Conservation (phyloP, 371 early-diverging fungal species). For the Syncephalastrum monosporum region DNA sequence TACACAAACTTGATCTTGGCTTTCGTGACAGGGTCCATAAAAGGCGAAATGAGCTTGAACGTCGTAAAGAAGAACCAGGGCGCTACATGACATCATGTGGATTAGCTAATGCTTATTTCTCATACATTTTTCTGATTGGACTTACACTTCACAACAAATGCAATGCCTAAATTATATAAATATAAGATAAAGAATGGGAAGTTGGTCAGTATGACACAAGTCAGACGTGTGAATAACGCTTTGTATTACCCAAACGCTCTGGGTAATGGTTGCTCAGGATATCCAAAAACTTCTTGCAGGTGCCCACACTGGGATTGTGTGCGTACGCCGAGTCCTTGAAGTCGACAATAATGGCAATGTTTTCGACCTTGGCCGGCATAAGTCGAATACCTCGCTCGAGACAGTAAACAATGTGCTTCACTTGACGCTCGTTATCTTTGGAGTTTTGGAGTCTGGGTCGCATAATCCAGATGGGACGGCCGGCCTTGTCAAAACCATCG, state of each 20-base stretch:
- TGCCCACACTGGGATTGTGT: slow-evolving; percentile 68
- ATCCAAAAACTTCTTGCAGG: slow-evolving; percentile 76
- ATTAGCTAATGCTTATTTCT: background rate
- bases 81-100: slow-evolving; percentile 40
- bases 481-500: slow-evolving; percentile 74
- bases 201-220: slow-evolving; percentile 26
- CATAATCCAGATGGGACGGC: slow-evolving; percentile 75
- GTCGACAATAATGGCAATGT: slow-evolving; percentile 78
- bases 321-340: slow-evolving; percentile 69
- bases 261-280: slow-evolving; percentile 86
- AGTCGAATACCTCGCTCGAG: slow-evolving; percentile 77
- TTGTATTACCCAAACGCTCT: slow-evolving; percentile 66
- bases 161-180: slow-evolving; percentile 14
- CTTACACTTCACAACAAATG: slow-evolving; percentile 50
- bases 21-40: slow-evolving; percentile 90
- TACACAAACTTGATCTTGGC: slow-evolving; percentile 79
- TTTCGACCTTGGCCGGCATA: slow-evolving; percentile 76
- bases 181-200: slow-evolving; percentile 19
- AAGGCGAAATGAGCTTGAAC: slow-evolving; percentile 79
- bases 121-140: slow-evolving; percentile 2
- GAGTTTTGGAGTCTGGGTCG: slow-evolving; percentile 79
- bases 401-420: slow-evolving; percentile 76
- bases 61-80: slow-evolving; percentile 88
- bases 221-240: slow-evolving; percentile 2
- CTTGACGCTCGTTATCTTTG: slow-evolving; percentile 71